Evolutionary conservation across 495 filamentous ascomycete species (phyloP), one percentile per base, ranked within the genome.

Genomic region (Aspergillus ostianus): DNA sequence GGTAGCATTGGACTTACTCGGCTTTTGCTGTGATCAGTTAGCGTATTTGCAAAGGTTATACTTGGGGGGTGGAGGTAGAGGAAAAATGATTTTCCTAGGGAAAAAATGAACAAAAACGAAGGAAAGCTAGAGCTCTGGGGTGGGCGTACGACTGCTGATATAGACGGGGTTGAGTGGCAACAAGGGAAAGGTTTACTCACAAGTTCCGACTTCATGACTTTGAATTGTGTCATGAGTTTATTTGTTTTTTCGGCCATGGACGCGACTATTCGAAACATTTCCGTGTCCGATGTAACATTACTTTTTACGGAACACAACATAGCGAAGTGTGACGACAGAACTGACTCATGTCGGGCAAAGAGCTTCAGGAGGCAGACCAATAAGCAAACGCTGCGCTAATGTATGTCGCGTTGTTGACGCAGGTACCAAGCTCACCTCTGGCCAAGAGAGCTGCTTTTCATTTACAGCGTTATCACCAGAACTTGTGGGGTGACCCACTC

Each of bases 211-310:
- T 71, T 67, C 26, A 74, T 49, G 8, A 71, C 27, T n/a, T 72
- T 65, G 29, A 71, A 73, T 44, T 80, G 71, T 15, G 66, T 64
- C 46, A 75, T 64, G 27, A 76, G 60, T 46, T 71, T 70, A 18
- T 73, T 60, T 7, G 77, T 75, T 63, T 66, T 76, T 27, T 72
- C 71, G 20, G 76, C 49, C 71, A 80, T 77, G 6, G 67, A 55
- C 0, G 72, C 64, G 6, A 78, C 53, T 6, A 71, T 52, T 21
- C 64, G 68, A 19, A 58, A 66, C 3, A 64, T 61, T 41, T 75
- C 69, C 10, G 41, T 57, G 48, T 72, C 68, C 6, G 61, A 53
- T 4, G 53, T 32, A 21, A 69, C 44, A 26, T 70, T 64, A 0
- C 18, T 45, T 57, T 72, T 67, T 10, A 75, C 69, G 47, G 57